Evolutionary conservation across 148 eudicot species (phyloP).

Genomic region (Silene latifolia): DNA sequence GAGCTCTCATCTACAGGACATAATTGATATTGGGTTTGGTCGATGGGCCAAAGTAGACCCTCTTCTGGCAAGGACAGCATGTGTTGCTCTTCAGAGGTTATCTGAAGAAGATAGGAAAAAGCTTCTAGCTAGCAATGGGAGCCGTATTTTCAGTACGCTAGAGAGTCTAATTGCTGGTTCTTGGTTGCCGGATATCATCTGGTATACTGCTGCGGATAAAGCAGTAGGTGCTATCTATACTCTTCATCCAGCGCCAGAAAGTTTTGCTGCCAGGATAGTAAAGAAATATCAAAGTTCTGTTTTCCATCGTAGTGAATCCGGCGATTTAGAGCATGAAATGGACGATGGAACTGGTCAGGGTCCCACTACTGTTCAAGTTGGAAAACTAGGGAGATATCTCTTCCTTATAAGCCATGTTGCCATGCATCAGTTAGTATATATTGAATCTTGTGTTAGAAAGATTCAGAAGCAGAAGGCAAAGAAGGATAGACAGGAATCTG

Average conservation of each 20-base stretch:
- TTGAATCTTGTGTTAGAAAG: conserved; percentile 80
- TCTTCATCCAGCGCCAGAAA: conserved; percentile 89
- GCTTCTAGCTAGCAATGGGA: conserved; percentile 54
- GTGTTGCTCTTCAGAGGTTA: conserved; percentile 78
- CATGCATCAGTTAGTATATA: conserved; percentile 87
- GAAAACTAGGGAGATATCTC: conserved; percentile 72
- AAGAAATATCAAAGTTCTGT: conserved; percentile 53
- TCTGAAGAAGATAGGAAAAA: conserved; percentile 85
- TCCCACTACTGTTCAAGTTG: conserved; percentile 58
- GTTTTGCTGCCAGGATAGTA: conserved; percentile 64
- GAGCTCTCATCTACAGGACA: conserved; percentile 88
- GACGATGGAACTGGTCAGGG: conserved; percentile 33
- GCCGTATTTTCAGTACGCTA: conserved; percentile 60
- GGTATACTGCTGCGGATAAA: conserved; percentile 91
- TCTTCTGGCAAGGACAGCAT: conserved; percentile 93
- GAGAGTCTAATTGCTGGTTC: conserved; percentile 66
- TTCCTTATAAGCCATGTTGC: conserved; percentile 83
- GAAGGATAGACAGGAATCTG: conserved; percentile 59
- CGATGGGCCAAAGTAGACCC: conserved; percentile 98
- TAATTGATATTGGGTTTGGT: conserved; percentile 94
- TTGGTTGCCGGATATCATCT: conserved; percentile 77
- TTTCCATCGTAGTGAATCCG: conserved; percentile 42
- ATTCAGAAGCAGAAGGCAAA: conserved; percentile 73
- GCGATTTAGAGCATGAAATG: conserved; percentile 38
- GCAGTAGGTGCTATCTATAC: conserved; percentile 78